These are phyloP conservation scores for Mortierella sp. DNA, from an alignment of 371 early-diverging fungal genomes.

Conservation along the genomic window DNA sequence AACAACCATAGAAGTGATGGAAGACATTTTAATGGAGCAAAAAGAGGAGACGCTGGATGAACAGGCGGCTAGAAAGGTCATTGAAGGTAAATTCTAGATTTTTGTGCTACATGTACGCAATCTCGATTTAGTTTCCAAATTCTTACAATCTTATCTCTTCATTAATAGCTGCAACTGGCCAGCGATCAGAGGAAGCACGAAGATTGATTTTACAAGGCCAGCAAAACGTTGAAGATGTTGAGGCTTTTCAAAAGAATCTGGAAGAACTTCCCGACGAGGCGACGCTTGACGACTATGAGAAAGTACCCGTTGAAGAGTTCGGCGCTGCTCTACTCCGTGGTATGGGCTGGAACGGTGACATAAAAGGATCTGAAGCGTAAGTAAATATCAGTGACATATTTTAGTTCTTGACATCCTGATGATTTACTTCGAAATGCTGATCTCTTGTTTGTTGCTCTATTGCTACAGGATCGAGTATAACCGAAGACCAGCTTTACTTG, in stretches of 20 bases:
- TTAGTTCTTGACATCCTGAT: neutral
- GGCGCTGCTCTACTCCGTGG: slow-evolving; percentile 91
- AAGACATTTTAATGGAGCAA: slow-evolving; percentile 19
- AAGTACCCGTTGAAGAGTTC: slow-evolving; percentile 91
- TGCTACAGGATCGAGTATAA: slow-evolving; percentile 53
- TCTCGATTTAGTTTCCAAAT: neutral
- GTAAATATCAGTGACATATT: slow-evolving; percentile 1
- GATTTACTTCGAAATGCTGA: neutral
- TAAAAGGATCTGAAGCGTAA: slow-evolving; percentile 46
- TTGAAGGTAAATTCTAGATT: slow-evolving; percentile 60
- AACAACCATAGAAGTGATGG: slow-evolving; percentile 17
- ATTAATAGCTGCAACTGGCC: slow-evolving; percentile 59
- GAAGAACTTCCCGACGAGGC: slow-evolving; percentile 69
- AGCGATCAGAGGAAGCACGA: slow-evolving; percentile 62
- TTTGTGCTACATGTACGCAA: neutral
- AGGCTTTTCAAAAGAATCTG: slow-evolving; percentile 65
- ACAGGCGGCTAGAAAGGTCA: slow-evolving; percentile 67
- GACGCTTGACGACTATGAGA: slow-evolving; percentile 84
- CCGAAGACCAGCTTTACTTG: slow-evolving; percentile 78
- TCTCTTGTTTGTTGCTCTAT: neutral
- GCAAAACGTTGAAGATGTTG: slow-evolving; percentile 66
- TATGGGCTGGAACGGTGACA: slow-evolving; percentile 90
- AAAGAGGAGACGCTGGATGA: slow-evolving; percentile 67
- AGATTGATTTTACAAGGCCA: slow-evolving; percentile 46
- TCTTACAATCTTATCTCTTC: slow-evolving; percentile 4